Base-by-base conservation (phyloP, 257 asterid species). In the Nicotiana attenuata region DNA sequence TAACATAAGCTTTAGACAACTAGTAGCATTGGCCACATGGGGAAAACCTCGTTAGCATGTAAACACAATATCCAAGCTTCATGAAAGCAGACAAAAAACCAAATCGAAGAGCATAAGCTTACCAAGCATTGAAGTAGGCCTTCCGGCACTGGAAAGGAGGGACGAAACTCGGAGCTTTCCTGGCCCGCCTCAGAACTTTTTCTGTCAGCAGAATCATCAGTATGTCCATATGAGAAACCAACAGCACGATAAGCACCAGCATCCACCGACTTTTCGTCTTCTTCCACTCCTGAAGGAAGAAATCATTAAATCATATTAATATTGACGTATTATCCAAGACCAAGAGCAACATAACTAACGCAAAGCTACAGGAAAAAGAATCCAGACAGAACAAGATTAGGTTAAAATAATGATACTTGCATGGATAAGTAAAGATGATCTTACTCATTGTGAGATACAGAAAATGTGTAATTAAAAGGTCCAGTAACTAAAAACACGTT, bases 111-210 rank as follows among this genome's bases (percentile, higher is more conserved):
- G 77, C 76, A 73, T 75, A 73, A 67, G 86, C 97, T 93, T 90
- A 96, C 99, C 97, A 96, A 91, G 91, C 90, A 81, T 38, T 89
- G 94, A 82, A 79, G 87, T 88, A 90, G 90, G 83, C 79, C 69
- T 63, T 76, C 91, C 63, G 98, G 99, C 79, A 96, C 89, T 55
- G 91, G 82, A 82, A 96, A 92, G 65, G 92, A 88, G 77, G 98
- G 98, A 68, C 73, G 68, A 88, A 89, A 96, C 83, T 85, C 88
- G 78, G 89, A 82, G 77, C 86, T 81, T 83, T 89, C 97, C 86
- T 82, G 67, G 77, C 83, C 94, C 83, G 59, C 88, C 80, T 89
- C 94, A 65, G 85, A 78, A 80, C 83, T 84, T 84, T 84, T 89
- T 73, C 85, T 84, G 71, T 87, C 92, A 84, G 89, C 82, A 68